phyloP scores from a whole-genome alignment of 495 filamentous ascomycete species.

The Aspergillus ostianus region DNA sequence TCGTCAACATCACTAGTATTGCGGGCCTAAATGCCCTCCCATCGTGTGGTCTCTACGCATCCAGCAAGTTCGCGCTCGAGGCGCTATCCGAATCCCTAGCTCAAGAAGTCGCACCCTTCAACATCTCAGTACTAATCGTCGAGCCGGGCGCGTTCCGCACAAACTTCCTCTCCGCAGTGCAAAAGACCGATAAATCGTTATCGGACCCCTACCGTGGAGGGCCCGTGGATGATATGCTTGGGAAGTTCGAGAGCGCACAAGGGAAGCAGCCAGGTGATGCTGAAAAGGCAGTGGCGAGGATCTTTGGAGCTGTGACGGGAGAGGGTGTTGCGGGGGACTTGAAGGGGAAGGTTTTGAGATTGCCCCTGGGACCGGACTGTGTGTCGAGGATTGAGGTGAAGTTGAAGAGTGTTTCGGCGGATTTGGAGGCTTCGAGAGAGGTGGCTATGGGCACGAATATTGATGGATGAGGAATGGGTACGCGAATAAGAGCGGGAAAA shows the following conservation, averaged over 20 bases:
- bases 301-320: slow-evolving; percentile 45
- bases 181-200: slow-evolving; percentile 8
- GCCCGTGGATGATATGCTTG: slow-evolving; percentile 9
- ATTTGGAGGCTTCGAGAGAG: slow-evolving; percentile 11
- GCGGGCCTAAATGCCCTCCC: slow-evolving; percentile 18
- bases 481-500: too few species aligned
- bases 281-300: slow-evolving; percentile 39
- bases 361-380: slow-evolving; percentile 23
- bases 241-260: slow-evolving; percentile 4
- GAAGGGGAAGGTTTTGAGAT: slow-evolving; percentile 20
- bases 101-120: slow-evolving; percentile 26
- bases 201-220: slow-evolving; percentile 12
- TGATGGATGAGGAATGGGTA: neutral
- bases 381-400: slow-evolving; percentile 14
- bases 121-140: slow-evolving; percentile 32
- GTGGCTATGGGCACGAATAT: slow-evolving; percentile 1
- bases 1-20: slow-evolving; percentile 45
- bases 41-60: slow-evolving; percentile 21
- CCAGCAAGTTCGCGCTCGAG: slow-evolving; percentile 33
- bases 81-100: slow-evolving; percentile 22
- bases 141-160: slow-evolving; percentile 42
- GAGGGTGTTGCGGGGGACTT: slow-evolving; percentile 29
- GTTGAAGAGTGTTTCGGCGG: slow-evolving; percentile 11
- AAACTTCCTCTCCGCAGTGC: slow-evolving; percentile 11
- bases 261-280: slow-evolving; percentile 43